Evolutionary conservation across 495 filamentous ascomycete genomes (phyloP), one percentile per base, ranked within the genome.

Genomic region (Penicillium egyptiacum): DNA sequence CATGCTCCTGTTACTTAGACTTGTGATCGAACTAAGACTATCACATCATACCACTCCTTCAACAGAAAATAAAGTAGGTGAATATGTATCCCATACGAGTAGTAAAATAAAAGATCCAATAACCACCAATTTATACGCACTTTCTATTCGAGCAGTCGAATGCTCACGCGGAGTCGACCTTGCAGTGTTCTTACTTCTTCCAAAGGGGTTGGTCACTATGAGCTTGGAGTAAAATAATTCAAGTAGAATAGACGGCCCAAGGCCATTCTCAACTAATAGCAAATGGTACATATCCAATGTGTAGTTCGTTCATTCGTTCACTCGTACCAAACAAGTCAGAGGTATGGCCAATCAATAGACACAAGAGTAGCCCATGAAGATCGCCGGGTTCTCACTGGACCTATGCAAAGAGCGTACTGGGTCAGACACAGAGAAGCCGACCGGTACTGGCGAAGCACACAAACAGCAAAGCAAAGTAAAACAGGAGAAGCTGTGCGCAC

Each of bases 281-380:
- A 31, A 39, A 8, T 39, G 35, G 9, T 16, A 19, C 37, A 25
- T 42, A 55, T 58, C 40, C 45, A 44, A 64, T 62, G 54, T 64
- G 58, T 70, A 43, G 56, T 71, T 74, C 72, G 65, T 76, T 74
- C 66, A 71, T 69, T 74, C 71, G 64, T 75, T 73, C 63, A 71
- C 71, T 75, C 73, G 55, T 75, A 63, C 64, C 66, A 66, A 68
- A 49, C 62, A 55, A 57, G 20, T 55, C 53, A 55, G 39, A 33
- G 44, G 53, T 55, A 55, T 41, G 31, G 31, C 33, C 44, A 26
- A 57, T 17, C 31, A 30, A 59, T 30, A 37, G 40, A 50, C 57
- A 55, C 20, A 56, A 58, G 47, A 54, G 44, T 39, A 63, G 28
- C 53, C 58, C 40, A 54, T 48, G 22, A 52, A 50, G 56, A 14